Base-by-base conservation (phyloP, 73 alveolate species). In the Paramecium tetraurelia region DNA sequence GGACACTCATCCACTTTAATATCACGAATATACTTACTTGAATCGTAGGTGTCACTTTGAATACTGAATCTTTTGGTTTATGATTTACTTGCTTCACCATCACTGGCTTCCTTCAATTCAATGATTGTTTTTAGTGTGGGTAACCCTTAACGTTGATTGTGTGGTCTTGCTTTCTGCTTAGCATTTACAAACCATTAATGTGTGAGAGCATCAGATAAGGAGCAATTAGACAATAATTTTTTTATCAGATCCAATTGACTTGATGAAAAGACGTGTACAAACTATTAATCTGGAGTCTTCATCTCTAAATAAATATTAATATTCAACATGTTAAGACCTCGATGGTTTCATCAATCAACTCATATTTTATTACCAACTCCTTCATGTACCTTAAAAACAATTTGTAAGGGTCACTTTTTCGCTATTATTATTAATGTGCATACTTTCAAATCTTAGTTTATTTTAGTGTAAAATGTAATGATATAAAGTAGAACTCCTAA, bases 111-210 rank as follows among this genome's bases (percentile, higher is more conserved):
- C 48, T 35, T 40, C 6, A 80, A n/a, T 46, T 80, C 90, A 22
- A 80, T 43, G 3, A 80, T 80, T 2, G 90, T 80, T 27, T 80
- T 80, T 27, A 80, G 35, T 20, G 63, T 80, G 0, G 90, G 90
- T 43, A 80, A 46, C 20, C 90, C 90, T 40, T 31, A 14, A 20
- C 59, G 33, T 43, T 80, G 8, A 33, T 48, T 80, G 7, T 80
- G 46, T 80, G 75, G 46, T 43, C 21, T 80, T 3, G 90, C 70
- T 36, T 80, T 80, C 46, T 80, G 57, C 24, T 80, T 80, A 14
- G 90, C 90, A 80, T 80, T 80, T 1, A 80, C 72, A 80, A 80
- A 80, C 90, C 90, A 80, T 22, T 43, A 14, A 41, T 80, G 90
- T 5, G 33, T 48, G 2, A 80, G 16, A 12, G 90, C 90, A n/a